Conservation (phyloP, 164 flowering plant genomes). For the Saururus chinensis region DNA sequence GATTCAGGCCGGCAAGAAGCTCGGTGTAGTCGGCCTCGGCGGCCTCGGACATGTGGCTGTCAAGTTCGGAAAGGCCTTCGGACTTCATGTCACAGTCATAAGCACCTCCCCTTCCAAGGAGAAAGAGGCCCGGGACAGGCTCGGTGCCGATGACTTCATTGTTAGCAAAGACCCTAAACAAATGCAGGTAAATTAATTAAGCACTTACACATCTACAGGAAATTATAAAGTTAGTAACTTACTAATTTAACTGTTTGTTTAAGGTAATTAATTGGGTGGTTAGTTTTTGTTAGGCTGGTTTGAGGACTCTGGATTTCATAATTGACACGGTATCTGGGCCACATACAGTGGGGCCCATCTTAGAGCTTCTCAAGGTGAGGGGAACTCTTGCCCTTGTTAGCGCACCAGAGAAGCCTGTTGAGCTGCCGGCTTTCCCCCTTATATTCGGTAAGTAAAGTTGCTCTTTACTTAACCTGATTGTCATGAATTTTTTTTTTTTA, state of each 20-base stretch:
- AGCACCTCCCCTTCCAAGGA: constrained; percentile 70
- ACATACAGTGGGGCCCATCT: constrained; percentile 30
- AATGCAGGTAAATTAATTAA: constrained; percentile 34
- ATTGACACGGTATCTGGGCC: constrained; percentile 35
- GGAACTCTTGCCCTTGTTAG: constrained; percentile 41
- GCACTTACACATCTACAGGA: too few relatives aligned
- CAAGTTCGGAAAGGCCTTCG: constrained; percentile 70
- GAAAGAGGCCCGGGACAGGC: constrained; percentile 40
- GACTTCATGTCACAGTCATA: constrained; percentile 69
- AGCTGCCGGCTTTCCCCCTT: constrained; percentile 27
- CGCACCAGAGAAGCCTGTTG: constrained; percentile 32
- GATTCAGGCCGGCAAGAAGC: constrained; percentile 36
- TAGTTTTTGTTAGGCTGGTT: constrained; percentile 18
- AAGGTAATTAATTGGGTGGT: too few relatives aligned
- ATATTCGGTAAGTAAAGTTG: constrained; percentile 24
- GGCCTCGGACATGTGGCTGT: constrained; percentile 75
- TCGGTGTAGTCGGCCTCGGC: constrained; percentile 71
- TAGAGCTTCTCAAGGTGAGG: constrained; percentile 25
- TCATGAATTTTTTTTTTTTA: too few relatives aligned
- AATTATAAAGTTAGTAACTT: too few relatives aligned
- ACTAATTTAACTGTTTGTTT: too few relatives aligned
- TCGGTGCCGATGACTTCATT: constrained; percentile 64
- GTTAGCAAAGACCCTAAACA: constrained; percentile 42
- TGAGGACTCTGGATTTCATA: constrained; percentile 35
- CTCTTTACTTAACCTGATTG: background rate